Conservation (phyloP, 495 filamentous ascomycete species). For the Talaromyces thailandensis region DNA sequence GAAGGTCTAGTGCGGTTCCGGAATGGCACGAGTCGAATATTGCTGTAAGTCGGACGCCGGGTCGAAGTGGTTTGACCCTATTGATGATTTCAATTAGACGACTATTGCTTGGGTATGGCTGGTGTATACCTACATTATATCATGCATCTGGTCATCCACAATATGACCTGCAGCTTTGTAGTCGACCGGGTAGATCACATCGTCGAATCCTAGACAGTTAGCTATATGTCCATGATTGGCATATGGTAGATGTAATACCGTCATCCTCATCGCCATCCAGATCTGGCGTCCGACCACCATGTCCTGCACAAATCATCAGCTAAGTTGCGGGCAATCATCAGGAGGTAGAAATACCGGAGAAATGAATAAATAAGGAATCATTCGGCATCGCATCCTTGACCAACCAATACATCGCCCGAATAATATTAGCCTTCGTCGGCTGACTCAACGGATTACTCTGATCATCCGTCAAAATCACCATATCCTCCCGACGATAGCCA, state of each 20-base stretch:
- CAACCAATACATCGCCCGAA: constrained; percentile 97
- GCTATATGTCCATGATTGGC: background rate
- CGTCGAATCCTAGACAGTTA: constrained; percentile 60
- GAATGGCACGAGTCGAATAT: constrained; percentile 99
- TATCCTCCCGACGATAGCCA: constrained; percentile 90
- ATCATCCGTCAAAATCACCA: constrained; percentile 96
- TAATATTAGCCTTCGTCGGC: constrained; percentile 91
- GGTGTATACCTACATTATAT: constrained; percentile 59
- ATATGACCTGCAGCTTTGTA: constrained; percentile 87
- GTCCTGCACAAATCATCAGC: constrained; percentile 45
- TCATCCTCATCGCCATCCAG: constrained; percentile 90
- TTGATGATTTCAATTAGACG: background rate
- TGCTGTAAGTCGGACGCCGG: constrained; percentile 86
- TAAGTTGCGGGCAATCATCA: background rate
- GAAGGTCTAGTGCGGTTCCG: constrained; percentile 88
- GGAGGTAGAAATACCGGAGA: constrained; percentile 57
- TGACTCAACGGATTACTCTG: constrained; percentile 96
- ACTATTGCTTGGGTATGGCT: background rate
- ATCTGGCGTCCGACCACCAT: constrained; percentile 96
- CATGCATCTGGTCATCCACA: constrained; percentile 97
- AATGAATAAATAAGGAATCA: constrained; percentile 97
- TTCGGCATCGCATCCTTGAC: constrained; percentile 91
- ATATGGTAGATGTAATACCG: constrained; percentile 23
- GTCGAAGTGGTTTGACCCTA: constrained; percentile 60
- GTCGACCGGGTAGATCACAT: constrained; percentile 97